These are phyloP conservation scores for Pezizomycotina sp. DNA, from an alignment of 2,329 filamentous ascomycete species.

Conservation along the genomic window DNA sequence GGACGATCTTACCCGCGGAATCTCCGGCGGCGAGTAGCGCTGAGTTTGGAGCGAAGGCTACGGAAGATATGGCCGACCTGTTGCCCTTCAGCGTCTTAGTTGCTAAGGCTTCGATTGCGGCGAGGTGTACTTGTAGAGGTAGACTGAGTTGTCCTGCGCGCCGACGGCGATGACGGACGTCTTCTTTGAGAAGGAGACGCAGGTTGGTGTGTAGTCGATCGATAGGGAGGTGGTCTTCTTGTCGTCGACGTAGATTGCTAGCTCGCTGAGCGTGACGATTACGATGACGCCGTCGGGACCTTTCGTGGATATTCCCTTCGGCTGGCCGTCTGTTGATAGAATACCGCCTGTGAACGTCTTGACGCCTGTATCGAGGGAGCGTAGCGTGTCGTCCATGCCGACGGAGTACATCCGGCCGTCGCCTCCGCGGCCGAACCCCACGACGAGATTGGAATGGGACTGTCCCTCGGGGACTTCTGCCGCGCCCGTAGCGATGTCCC, in stretches of 20 bases:
- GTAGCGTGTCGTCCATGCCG: conserved; percentile 85
- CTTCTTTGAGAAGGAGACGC: conserved; percentile 33
- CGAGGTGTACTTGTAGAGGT: conserved; percentile 49
- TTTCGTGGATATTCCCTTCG: conserved; percentile 49
- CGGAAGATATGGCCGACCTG: conserved; percentile 51
- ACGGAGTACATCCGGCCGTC: conserved; percentile 60
- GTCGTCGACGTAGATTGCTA: conserved; percentile 38
- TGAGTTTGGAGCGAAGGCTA: conserved; percentile 73
- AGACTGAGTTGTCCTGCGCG: conserved; percentile 54
- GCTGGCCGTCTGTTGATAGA: conserved; percentile 38
- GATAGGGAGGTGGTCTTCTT: conserved; percentile 44
- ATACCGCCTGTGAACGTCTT: conserved; percentile 20
- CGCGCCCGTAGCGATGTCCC: conserved; percentile 56
- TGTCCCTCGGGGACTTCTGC: conserved; percentile 62
- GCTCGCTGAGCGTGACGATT: conserved; percentile 40
- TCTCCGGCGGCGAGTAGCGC: conserved; percentile 66
- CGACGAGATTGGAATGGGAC: conserved; percentile 70
- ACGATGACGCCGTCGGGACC: conserved; percentile 38
- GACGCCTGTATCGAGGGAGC: conserved; percentile 45
- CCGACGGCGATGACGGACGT: conserved; percentile 52
- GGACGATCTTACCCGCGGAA: conserved; percentile 69
- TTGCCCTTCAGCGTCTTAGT: conserved; percentile 47
- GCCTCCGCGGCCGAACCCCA: conserved; percentile 48
- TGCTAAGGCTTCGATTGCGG: conserved; percentile 37
- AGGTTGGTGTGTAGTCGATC: conserved; percentile 46